These are phyloP conservation scores for Chalciporus sphaerocephalus DNA, from an alignment of 768 basidiomycete genomes.

Conservation along the genomic window DNA sequence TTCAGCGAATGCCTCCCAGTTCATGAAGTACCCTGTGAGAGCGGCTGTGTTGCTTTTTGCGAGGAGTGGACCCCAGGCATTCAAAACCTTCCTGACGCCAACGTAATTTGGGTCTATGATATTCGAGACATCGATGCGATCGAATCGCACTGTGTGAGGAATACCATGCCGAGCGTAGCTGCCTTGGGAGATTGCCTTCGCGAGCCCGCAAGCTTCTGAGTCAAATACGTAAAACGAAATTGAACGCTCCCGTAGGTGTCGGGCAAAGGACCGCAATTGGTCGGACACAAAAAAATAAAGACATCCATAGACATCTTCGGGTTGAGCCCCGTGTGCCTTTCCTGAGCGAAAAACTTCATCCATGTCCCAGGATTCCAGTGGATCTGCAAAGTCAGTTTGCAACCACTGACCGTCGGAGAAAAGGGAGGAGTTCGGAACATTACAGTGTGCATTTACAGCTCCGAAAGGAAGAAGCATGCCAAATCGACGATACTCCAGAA, in stretches of 20 bases:
- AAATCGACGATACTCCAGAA: conserved; percentile 35
- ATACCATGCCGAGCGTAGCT: conserved; percentile 15
- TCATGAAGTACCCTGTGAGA: conserved; percentile 46
- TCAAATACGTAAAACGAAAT: conserved; percentile 33
- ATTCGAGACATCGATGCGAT: conserved; percentile 49
- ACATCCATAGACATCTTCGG: conserved; percentile 47
- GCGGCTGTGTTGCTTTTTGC: conserved; percentile 27
- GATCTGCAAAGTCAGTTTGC: conserved; percentile 37
- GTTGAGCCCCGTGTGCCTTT: conserved; percentile 34
- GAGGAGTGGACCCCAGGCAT: conserved; percentile 38
- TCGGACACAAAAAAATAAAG: conserved; percentile 44
- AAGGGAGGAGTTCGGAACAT: conserved; percentile 40
- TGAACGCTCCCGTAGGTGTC: conserved; percentile 31
- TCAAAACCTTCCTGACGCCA: conserved; percentile 33
- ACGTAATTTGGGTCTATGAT: conserved; percentile 42
- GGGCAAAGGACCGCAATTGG: conserved; percentile 36
- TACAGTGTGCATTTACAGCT: conserved; percentile 38
- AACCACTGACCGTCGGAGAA: conserved; percentile 48
- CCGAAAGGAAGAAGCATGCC: conserved; percentile 51
- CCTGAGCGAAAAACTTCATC: conserved; percentile 38
- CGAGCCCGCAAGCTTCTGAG: conserved; percentile 40
- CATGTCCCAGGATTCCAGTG: conserved; percentile 49
- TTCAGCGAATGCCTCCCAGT: conserved; percentile 32
- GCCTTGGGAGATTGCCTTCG: conserved; percentile 32
- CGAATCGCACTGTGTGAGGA: conserved; percentile 31